Evolutionary conservation across 257 asterid species (phyloP).

Genomic region (Solanum corneliomulleri): DNA sequence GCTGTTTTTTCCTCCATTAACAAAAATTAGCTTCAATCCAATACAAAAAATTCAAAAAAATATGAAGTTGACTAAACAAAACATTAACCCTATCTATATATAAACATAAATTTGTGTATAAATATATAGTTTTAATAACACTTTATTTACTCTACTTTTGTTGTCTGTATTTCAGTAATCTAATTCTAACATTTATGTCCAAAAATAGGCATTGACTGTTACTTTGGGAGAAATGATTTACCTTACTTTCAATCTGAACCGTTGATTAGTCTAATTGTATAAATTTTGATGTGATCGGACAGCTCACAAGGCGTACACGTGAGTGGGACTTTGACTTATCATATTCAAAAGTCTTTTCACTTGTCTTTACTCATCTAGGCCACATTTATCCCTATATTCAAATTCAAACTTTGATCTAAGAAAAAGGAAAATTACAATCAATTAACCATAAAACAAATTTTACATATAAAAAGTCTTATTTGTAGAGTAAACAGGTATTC

Average conservation of each 20-base stretch:
- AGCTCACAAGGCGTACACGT: conserved; percentile 1
- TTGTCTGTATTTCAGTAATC: neutral
- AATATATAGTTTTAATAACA: neutral
- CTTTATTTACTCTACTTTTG: neutral
- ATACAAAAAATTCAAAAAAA: neutral
- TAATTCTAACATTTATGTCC: neutral
- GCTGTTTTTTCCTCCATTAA: conserved; percentile 70
- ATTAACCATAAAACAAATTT: neutral
- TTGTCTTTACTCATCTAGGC: neutral
- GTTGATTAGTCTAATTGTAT: neutral
- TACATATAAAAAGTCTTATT: neutral
- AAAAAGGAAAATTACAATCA: neutral
- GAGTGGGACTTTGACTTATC: conserved; percentile 19
- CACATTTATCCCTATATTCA: neutral
- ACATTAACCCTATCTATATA: neutral
- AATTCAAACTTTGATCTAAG: neutral
- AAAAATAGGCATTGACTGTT: neutral
- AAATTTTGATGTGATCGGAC: neutral
- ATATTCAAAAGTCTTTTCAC: neutral
- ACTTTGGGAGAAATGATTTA: neutral
- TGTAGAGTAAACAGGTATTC: neutral
- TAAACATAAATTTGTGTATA: neutral
- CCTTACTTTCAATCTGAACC: neutral
- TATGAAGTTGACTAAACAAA: conserved; percentile 2
- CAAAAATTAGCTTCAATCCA: neutral